Conservation (phyloP, 169 alveolate species). For the Plasmodium coatneyi region DNA sequence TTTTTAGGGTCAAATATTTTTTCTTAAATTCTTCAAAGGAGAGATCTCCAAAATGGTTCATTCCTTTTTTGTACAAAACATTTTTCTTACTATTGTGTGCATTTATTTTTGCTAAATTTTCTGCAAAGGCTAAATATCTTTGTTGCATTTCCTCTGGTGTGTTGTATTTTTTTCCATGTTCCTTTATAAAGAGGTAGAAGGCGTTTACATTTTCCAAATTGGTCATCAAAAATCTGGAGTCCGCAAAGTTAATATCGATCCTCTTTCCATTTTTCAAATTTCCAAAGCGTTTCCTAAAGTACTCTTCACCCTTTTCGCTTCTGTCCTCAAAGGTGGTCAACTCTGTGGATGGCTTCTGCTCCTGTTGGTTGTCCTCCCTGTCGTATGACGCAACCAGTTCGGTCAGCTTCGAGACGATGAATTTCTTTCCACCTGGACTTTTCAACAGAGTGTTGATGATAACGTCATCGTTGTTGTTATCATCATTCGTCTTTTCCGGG, state of each 20-base stretch:
- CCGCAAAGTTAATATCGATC: not conserved
- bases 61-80: constrained; percentile 47
- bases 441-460: constrained; percentile 27
- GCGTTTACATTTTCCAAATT: constrained; percentile 48
- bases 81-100: constrained; percentile 47
- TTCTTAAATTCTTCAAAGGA: constrained; percentile 64
- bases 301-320: not conserved
- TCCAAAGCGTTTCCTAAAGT: constrained; percentile 7
- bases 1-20: constrained; percentile 13
- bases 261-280: not conserved
- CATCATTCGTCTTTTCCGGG: not conserved
- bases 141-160: constrained; percentile 38
- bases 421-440: constrained; percentile 47
- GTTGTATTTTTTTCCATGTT: constrained; percentile 11
- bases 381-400: constrained; percentile 5
- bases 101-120: constrained; percentile 33
- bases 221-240: constrained; percentile 31
- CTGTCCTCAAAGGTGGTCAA: not conserved
- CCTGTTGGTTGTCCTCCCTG: not conserved
- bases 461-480: constrained; percentile 8
- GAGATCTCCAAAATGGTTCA: constrained; percentile 79
- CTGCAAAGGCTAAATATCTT: constrained; percentile 46
- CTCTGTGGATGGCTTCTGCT: not conserved
- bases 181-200: constrained; percentile 48
- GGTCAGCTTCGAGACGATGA: constrained; percentile 30